phyloP scores from a whole-genome alignment of 1,139 yeast genomes.

The Protomyces inouyei region DNA sequence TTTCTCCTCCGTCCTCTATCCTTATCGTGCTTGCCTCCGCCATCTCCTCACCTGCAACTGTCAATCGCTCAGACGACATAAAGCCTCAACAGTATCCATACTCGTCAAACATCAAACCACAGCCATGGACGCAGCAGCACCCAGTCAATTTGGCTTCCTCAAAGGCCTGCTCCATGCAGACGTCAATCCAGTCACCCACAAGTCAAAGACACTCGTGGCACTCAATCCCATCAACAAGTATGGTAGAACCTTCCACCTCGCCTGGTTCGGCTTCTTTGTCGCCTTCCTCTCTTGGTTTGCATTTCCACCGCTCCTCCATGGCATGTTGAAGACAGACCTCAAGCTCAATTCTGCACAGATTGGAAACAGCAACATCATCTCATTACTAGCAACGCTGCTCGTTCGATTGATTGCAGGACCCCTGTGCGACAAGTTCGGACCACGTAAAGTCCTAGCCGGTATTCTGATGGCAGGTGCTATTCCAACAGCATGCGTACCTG shows the following conservation, averaged over 20 bases:
- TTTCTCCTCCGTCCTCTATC: too few species aligned
- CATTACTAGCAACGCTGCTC: slow-evolving; percentile 39
- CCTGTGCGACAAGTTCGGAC: slow-evolving; percentile 39
- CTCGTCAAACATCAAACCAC: too few species aligned
- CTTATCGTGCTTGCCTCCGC: too few species aligned
- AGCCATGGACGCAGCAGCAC: background rate
- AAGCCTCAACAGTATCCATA: too few species aligned
- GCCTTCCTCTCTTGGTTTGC: slow-evolving; percentile 42
- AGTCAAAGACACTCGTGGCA: slow-evolving; percentile 38
- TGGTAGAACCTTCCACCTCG: slow-evolving; percentile 38
- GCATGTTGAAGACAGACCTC: slow-evolving; percentile 36
- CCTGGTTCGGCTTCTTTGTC: slow-evolving; percentile 41
- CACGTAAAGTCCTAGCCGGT: slow-evolving; percentile 38
- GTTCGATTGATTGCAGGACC: slow-evolving; percentile 40
- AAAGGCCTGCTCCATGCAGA: slow-evolving; percentile 33
- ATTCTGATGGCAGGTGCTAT: slow-evolving; percentile 38
- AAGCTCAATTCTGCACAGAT: slow-evolving; percentile 37
- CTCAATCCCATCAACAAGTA: slow-evolving; percentile 37
- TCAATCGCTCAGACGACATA: too few species aligned
- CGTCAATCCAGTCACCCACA: slow-evolving; percentile 38
- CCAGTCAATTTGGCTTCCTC: slow-evolving; percentile 2
- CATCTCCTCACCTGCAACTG: too few species aligned
- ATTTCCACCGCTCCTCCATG: slow-evolving; percentile 39
- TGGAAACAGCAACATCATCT: slow-evolving; percentile 40
- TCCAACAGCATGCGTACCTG: slow-evolving; percentile 41